Conservation (phyloP, 2,329 filamentous ascomycete species). For the Aspergillus nomiae region DNA sequence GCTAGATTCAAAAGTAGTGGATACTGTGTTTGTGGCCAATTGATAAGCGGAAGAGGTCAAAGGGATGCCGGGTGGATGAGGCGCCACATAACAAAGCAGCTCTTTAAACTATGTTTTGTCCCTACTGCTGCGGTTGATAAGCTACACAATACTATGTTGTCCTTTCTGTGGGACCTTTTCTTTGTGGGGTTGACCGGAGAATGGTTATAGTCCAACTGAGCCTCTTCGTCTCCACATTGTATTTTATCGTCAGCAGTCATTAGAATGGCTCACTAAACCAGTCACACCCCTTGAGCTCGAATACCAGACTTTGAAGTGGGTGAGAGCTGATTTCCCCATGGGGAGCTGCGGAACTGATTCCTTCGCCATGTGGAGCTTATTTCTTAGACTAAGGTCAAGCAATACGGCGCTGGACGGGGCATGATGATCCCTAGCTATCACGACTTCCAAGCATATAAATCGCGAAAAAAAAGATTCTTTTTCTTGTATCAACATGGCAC, state of each 20-base stretch:
- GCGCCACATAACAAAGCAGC: not conserved
- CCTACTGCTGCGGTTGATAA: too few species aligned
- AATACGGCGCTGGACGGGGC: not conserved
- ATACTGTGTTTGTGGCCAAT: not conserved
- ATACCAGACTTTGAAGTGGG: not conserved
- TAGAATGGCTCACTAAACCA: not conserved
- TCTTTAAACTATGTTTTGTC: not conserved
- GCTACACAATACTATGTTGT: not conserved
- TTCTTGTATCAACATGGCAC: not conserved
- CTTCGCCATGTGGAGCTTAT: conserved; percentile 1
- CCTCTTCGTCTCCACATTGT: not conserved
- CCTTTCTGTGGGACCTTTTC: not conserved
- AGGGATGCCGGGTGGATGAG: not conserved
- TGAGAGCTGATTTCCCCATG: conserved; percentile 4
- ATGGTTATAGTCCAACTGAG: not conserved
- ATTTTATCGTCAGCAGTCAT: not conserved
- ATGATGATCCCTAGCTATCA: not conserved
- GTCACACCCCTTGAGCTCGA: not conserved
- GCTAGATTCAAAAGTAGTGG: not conserved
- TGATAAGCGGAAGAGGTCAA: not conserved
- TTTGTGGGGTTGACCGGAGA: not conserved
- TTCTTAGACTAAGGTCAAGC: not conserved
- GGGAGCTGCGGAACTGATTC: conserved; percentile 4
- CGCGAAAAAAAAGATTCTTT: not conserved
- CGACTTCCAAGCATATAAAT: not conserved